Evolutionary conservation across 441 rosid species (phyloP), one percentile per base, ranked within the genome.

Genomic region (Erodium trifolium): DNA sequence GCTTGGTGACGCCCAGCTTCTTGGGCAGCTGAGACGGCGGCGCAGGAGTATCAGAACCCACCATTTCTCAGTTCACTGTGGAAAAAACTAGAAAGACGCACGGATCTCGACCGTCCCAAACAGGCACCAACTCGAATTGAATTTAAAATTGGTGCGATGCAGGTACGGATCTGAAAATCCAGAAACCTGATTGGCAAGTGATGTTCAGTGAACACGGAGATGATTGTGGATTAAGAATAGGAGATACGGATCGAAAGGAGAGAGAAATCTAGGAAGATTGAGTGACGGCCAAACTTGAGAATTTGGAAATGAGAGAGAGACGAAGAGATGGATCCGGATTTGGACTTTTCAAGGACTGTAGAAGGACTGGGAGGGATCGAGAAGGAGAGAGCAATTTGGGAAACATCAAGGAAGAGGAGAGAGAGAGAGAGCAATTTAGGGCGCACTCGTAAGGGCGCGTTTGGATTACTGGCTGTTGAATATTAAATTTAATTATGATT

Each of bases 1-100:
- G 92, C 68, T 85, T 79, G 35, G 85, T 83, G 3, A 82, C 81
- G 35, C 88, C 89, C 14, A 34, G 79, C 62, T 77, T 82, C 72
- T 73, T 34, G 37, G 37, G 5, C 5, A 34, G 37, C 37, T 34
- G 37, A 4, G 37, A 5, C 17, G 76, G 63, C 45, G 72, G 65
- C 71, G 82, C 51, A 2, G 8, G 45, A 39, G 45, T 75, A 82
- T 83, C 83, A 29, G 80, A 73, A 68, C 73, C 75, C 83, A 77
- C 82, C 83, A 78, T 84, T 78, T 41, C 70, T 14, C 35, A 71
- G 72, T 41, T 39, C 62, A 4, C 60, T 34, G 3, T 3, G 43
- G 2, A 47, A 2, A 13, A 47, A 47, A 47, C 16, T 47, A 47
- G 16, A 13, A 47, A 14, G 1, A 45, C 51, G n/a, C 13, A 12